phyloP scores from a whole-genome alignment of 2,329 filamentous ascomycete species.

The Neopestalotiopsis sp. region DNA sequence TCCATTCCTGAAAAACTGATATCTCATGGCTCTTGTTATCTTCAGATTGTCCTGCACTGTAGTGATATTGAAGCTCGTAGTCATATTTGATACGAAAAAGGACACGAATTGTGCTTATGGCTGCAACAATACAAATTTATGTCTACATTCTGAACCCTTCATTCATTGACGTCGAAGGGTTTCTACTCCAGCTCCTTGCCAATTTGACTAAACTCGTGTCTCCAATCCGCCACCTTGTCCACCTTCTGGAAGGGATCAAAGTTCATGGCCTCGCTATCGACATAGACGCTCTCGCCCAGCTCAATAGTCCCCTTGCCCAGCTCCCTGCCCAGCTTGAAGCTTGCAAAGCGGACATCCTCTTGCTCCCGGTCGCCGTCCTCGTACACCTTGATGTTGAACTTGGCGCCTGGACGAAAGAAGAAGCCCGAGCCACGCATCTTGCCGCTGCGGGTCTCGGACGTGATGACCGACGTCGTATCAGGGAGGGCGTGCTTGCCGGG shows the following conservation, averaged over 20 bases:
- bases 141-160: too few species aligned
- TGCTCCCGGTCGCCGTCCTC: slow-evolving; percentile 29
- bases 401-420: slow-evolving; percentile 37
- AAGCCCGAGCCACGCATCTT: slow-evolving; percentile 29
- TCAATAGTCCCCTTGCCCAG: slow-evolving; percentile 30
- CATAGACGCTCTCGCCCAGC: slow-evolving; percentile 34
- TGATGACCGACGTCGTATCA: slow-evolving; percentile 16
- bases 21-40: too few species aligned
- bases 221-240: slow-evolving; percentile 36
- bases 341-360: slow-evolving; percentile 25
- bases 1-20: too few species aligned
- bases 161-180: not conserved
- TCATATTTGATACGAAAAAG: too few species aligned
- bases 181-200: slow-evolving; percentile 29
- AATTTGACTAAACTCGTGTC: slow-evolving; percentile 37
- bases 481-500: slow-evolving; percentile 8
- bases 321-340: slow-evolving; percentile 25
- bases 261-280: slow-evolving; percentile 40
- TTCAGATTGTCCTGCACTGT: too few species aligned
- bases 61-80: accelerated
- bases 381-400: slow-evolving; percentile 37
- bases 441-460: slow-evolving; percentile 28
- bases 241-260: slow-evolving; percentile 38
- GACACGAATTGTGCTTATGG: too few species aligned
- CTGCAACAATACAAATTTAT: too few species aligned